Evolutionary conservation across 2,329 filamentous ascomycete species (phyloP), one percentile per base, ranked within the genome.

Genomic region (Fusarium denticulatum): DNA sequence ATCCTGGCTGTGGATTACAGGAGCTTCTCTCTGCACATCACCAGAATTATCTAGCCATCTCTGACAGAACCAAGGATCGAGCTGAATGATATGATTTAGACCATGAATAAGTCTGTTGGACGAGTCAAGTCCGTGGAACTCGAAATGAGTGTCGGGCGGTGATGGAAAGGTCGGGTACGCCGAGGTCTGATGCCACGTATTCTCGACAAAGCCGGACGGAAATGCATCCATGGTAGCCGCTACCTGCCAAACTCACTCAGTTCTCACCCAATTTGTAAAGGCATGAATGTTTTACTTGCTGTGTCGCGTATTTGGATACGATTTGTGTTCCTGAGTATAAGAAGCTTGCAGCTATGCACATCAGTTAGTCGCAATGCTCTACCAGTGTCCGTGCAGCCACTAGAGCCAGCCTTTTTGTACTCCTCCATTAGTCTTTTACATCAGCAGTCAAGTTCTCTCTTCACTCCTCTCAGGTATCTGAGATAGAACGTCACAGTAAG

Each of bases 51-150:
- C 26, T 30, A 30, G 9, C 28, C 28, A 49, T 14, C 22, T 18
- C 6, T n/a, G 20, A 28, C 8, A 49, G 7, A 49, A 49, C 28
- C 28, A 16, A 7, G 10, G 6, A 32, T n/a, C 28, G 9, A 7
- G 10, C 13, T 22, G 46, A 11, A 15, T 11, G 0, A 8, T 16
- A 8, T 30, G 5, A 6, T 9, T 14, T 12, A 26, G 24, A 28
- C 3, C 18, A 2, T 5, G 1, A 5, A 11, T 3, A 3, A 46
- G 24, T 5, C 11, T 8, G 0, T n/a, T 26, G 5, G 43, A 13
- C 11, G 7, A 18, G 6, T 20, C 45, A n/a, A n/a, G 20, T 3
- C 8, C 2, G 5, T 28, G 8, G 7, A n/a, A 32, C 4, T 10
- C 5, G 20, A 49, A 16, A 3, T 49, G 14, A 11, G 20, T 49